Conservation (phyloP, 495 filamentous ascomycete genomes). For the Neurospora sp. region DNA sequence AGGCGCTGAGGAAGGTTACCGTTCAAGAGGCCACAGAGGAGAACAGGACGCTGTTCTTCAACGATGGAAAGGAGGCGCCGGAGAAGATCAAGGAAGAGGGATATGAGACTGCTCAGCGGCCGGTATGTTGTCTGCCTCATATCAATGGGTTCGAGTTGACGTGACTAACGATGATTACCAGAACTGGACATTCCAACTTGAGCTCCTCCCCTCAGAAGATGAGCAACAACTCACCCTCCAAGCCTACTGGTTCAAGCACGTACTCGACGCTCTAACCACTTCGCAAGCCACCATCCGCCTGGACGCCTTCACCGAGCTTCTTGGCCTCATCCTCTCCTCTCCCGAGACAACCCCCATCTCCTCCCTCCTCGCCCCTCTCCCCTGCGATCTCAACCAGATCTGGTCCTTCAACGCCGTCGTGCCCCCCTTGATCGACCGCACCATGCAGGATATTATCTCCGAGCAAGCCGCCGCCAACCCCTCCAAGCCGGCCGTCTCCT, state of each 20-base stretch:
- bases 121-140: neutral
- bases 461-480: constrained; percentile 20
- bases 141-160: no score
- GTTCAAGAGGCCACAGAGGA: neutral
- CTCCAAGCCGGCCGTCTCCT: constrained; percentile 23
- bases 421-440: constrained; percentile 24
- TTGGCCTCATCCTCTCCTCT: neutral
- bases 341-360: neutral
- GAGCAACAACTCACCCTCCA: constrained; percentile 4
- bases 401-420: constrained; percentile 32
- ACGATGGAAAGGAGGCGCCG: neutral
- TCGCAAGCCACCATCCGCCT: constrained; percentile 3
- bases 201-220: neutral
- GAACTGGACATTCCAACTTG: constrained; percentile 9
- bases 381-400: constrained; percentile 22
- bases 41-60: constrained; percentile 6
- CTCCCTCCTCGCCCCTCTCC: constrained; percentile 5
- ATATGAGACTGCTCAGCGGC: neutral
- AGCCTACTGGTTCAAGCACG: constrained; percentile 2
- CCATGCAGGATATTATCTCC: constrained; percentile 33
- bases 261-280: neutral
- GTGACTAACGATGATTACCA: neutral
- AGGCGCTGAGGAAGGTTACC: neutral
- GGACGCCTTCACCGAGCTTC: constrained; percentile 5
- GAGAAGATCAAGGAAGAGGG: neutral